Base-by-base conservation (phyloP, 495 filamentous ascomycete genomes). In the Tuber microsphaerosporum region DNA sequence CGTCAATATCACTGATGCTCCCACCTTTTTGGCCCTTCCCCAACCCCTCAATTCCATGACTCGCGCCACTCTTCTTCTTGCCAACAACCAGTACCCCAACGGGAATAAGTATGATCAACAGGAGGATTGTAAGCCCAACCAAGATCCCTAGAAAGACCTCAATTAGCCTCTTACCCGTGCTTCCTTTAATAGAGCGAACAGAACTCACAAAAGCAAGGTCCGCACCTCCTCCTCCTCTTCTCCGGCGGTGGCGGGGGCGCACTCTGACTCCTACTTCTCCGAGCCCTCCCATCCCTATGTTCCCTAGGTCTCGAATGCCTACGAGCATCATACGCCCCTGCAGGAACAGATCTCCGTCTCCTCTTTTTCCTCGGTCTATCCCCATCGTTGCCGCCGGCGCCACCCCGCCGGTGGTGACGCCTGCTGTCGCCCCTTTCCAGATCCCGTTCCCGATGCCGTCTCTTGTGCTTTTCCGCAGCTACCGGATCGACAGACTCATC, bases 51-150 rank as follows among this genome's bases (percentile, higher is more conserved):
- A 34, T 44, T 70, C 43, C 42, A 70, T 71, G 71, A 68, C 41
- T 56, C 26, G 48, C 76, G 77, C 26, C 73, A 39, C 43, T 70
- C 41, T 73, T 84, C 80, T 88, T 86, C 80, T 90, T 90, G 75
- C 88, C 87, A 10, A 88, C 86, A 39, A 88, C 84, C 20, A 90
- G 80, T 20, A 92, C 83, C 1, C 87, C 91, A 71, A 91, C 87
- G 1, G 88, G 87, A 44, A 92, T 88, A 44, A 89, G 82, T 51
- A 92, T 89, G 22, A 87, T 85, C 6, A 92, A 84, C 26, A 92
- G 70, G 7, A 91, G 71, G 6, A 91, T 70, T 10, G 88, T 73
- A 2, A 87, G 77, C 2, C 78, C 82, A 26, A 86, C 46, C 46
- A 78, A 78, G 74, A 88, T 82, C 75, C 81, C 81, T 80, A 37